Conservation (phyloP, 2,329 filamentous ascomycete species). For the Arthrobotrys sinensis region DNA sequence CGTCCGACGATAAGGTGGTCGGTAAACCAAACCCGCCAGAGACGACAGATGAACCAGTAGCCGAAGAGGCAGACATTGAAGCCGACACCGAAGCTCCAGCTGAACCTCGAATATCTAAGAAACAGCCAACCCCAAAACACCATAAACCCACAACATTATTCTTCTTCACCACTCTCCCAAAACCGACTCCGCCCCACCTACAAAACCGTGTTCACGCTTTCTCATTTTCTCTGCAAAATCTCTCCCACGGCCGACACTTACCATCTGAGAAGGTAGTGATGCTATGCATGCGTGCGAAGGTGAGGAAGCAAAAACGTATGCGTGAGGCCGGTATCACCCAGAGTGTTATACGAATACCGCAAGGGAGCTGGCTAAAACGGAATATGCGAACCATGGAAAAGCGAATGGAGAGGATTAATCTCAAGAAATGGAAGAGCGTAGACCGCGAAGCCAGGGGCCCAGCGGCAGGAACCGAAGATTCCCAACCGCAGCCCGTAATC, state of each 20-base stretch:
- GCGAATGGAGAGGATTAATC: slow-evolving; percentile 17
- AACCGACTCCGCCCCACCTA: slow-evolving; percentile 13
- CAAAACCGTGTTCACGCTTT: background rate
- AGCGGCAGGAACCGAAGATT: background rate
- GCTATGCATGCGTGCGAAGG: slow-evolving; percentile 47
- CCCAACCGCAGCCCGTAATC: background rate
- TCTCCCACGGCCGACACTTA: slow-evolving; percentile 2
- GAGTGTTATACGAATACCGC: background rate
- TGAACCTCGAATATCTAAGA: slow-evolving; percentile 27
- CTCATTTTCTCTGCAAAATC: slow-evolving; percentile 3
- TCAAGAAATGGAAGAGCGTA: background rate
- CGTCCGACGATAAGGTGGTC: background rate
- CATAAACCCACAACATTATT: slow-evolving; percentile 22
- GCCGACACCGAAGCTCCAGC: background rate
- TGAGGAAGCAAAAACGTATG: slow-evolving; percentile 20
- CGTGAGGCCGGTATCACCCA: slow-evolving; percentile 3
- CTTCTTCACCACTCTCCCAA: slow-evolving; percentile 49
- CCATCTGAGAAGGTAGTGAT: slow-evolving; percentile 54
- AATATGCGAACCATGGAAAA: slow-evolving; percentile 36
- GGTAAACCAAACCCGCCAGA: background rate
- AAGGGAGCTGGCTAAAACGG: slow-evolving; percentile 13
- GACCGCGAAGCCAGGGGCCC: background rate
- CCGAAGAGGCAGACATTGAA: background rate
- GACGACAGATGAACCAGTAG: background rate
- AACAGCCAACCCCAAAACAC: slow-evolving; percentile 13